Percentiles rank a stretch among this genome's conserved stretches.
phyloP scores from a whole-genome alignment of 371 early-diverging fungal genomes.

The Racocetra persica region DNA sequence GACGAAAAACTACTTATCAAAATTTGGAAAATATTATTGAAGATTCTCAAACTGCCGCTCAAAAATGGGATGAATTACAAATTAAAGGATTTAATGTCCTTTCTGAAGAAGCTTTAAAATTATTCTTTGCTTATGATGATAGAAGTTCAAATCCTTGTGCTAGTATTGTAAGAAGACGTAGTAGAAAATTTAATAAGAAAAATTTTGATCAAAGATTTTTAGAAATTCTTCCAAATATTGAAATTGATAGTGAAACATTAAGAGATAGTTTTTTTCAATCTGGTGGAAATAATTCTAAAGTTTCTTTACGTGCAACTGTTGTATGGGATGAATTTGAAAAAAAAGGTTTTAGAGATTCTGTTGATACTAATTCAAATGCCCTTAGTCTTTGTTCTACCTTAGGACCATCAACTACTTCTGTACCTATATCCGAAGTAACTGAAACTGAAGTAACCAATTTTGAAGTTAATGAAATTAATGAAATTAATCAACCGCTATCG shows the following conservation, averaged over 20 bases:
- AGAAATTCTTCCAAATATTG: neutral
- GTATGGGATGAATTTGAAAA: conserved; percentile 10
- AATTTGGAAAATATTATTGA: conserved; percentile 9
- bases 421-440: neutral
- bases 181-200: neutral
- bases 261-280: neutral
- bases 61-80: conserved; percentile 37
- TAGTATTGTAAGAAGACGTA: neutral
- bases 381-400: conserved; percentile 24
- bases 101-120: conserved; percentile 34
- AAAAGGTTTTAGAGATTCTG: neutral
- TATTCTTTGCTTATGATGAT: conserved; percentile 38
- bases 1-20: neutral
- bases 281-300: neutral
- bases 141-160: conserved; percentile 14
- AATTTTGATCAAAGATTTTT: neutral
- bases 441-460: no score
- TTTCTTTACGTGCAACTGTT: neutral
- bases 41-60: neutral
- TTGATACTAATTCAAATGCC: conserved; percentile 4
- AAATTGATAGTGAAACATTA: neutral
- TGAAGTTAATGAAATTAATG: no score
- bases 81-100: conserved; percentile 12
- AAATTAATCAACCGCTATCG: no score
- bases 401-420: neutral